A percentile compares a stretch with the other conserved stretches of the same genome.
These are phyloP conservation scores for Boletellus ananas DNA, from an alignment of 768 basidiomycete genomes.

Conservation along the genomic window DNA sequence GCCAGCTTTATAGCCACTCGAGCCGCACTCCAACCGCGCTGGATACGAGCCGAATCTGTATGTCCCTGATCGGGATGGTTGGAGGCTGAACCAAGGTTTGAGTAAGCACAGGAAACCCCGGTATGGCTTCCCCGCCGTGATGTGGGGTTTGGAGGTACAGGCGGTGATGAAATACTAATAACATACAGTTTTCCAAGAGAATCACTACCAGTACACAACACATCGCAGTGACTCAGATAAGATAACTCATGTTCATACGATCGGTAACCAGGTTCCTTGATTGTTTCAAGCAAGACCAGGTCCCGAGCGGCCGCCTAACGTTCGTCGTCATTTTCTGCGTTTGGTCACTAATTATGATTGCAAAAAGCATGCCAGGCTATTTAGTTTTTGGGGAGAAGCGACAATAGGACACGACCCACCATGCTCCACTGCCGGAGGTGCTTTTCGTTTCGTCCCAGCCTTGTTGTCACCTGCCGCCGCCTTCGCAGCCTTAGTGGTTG, in stretches of 20 bases:
- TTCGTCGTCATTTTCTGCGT: conserved; percentile 35
- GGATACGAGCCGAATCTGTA: too few relatives aligned
- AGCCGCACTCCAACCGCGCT: too few relatives aligned
- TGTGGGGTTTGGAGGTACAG: too few relatives aligned
- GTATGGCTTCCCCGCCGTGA: too few relatives aligned
- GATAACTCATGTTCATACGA: neutral
- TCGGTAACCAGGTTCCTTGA: conserved; percentile 1
- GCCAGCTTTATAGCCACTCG: too few relatives aligned
- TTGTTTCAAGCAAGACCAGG: too few relatives aligned
- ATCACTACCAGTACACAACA: conserved; percentile 18
- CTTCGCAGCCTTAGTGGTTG: conserved; percentile 17
- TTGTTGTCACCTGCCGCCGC: conserved; percentile 19
- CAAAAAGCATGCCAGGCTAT: neutral
- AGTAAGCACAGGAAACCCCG: too few relatives aligned
- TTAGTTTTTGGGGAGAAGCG: neutral
- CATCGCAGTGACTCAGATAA: neutral
- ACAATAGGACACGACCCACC: conserved; percentile 29
- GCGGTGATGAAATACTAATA: conserved; percentile 23
- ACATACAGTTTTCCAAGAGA: conserved; percentile 12
- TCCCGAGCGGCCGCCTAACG: neutral
- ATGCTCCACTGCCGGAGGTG: conserved; percentile 33
- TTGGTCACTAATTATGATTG: conserved; percentile 29
- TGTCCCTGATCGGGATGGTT: too few relatives aligned
- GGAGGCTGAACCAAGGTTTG: too few relatives aligned
- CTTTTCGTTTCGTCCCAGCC: conserved; percentile 44